Conservation (phyloP, 306 rosid genomes). For the Castanospermum australe region DNA sequence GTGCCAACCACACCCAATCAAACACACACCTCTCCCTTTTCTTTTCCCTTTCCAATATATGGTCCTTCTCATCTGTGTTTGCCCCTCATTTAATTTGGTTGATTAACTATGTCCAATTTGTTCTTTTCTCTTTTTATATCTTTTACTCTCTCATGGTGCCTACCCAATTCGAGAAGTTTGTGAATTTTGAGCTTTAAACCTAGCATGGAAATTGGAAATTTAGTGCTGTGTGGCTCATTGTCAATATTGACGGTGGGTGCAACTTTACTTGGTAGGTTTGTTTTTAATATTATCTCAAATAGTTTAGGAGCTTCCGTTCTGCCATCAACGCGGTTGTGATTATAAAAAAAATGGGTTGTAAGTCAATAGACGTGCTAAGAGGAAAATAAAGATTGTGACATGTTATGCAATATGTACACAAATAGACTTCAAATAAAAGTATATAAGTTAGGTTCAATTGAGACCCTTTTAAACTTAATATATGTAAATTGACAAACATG, state of each 20-base stretch:
- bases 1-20: background rate
- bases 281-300: background rate
- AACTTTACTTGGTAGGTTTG: background rate
- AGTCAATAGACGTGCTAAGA: constrained; percentile 4
- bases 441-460: background rate
- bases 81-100: too few species aligned
- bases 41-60: too few species aligned
- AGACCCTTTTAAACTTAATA: background rate
- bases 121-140: background rate
- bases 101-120: too few species aligned
- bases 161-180: background rate
- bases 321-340: background rate
- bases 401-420: background rate
- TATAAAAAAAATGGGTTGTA: background rate
- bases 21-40: too few species aligned
- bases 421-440: background rate
- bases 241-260: background rate
- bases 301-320: background rate
- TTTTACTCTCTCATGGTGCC: background rate
- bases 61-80: too few species aligned
- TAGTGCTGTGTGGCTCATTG: background rate
- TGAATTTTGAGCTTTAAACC: background rate
- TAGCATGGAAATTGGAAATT: background rate
- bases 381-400: background rate
- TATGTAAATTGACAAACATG: background rate